Percentiles rank a stretch among this genome's conserved stretches.
phyloP scores from a whole-genome alignment of 2,329 filamentous ascomycete genomes.

The Fusarium duplospermum region DNA sequence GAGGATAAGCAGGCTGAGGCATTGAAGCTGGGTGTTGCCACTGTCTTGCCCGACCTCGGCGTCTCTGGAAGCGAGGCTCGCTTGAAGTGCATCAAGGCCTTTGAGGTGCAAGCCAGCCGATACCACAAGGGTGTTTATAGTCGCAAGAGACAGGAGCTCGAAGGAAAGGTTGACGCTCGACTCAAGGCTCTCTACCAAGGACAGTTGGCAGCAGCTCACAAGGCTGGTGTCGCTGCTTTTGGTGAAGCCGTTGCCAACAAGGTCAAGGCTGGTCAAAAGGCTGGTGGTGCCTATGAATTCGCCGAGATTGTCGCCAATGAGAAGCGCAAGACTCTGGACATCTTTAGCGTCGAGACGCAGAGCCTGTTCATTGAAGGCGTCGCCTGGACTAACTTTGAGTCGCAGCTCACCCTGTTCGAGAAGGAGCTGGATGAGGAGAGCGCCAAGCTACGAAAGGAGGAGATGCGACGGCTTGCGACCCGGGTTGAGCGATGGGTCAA shows the following conservation, averaged over 20 bases:
- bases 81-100: conserved; percentile 79
- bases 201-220: conserved; percentile 91
- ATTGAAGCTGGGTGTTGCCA: conserved; percentile 75
- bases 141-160: conserved; percentile 86
- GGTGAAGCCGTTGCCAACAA: conserved; percentile 86
- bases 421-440: conserved; percentile 94
- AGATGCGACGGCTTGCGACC: conserved; percentile 92
- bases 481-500: conserved; percentile 95
- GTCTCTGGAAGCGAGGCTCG: conserved; percentile 78
- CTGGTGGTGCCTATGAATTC: conserved; percentile 91
- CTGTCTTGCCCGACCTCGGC: conserved; percentile 81
- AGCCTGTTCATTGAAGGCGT: conserved; percentile 82
- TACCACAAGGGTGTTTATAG: conserved; percentile 97
- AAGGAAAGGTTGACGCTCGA: conserved; percentile 86
- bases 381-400: conserved; percentile 86
- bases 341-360: conserved; percentile 81
- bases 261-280: conserved; percentile 93
- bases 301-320: conserved; percentile 90
- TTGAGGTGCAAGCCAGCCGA: conserved; percentile 89
- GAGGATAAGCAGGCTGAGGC: conserved; percentile 87
- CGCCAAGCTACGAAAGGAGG: conserved; percentile 85
- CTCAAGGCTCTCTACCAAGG: conserved; percentile 89
- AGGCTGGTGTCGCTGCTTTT: conserved; percentile 85
- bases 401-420: conserved; percentile 82
- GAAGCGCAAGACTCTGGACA: conserved; percentile 78